These are phyloP conservation scores for Heterobasidion annosum DNA, from an alignment of 1,284 basidiomycete species.

Conservation along the genomic window DNA sequence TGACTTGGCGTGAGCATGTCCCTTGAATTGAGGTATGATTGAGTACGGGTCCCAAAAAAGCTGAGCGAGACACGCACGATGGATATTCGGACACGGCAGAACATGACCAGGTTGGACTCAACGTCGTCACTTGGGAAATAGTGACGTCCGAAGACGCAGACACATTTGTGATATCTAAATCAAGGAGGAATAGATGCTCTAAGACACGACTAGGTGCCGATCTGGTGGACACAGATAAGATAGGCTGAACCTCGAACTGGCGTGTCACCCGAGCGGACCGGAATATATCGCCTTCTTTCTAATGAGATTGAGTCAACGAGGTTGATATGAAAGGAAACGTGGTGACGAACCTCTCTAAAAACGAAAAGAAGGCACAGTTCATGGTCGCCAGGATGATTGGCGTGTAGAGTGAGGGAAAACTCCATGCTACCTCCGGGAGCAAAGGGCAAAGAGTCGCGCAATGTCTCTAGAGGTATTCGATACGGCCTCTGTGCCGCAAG, in stretches of 20 bases:
- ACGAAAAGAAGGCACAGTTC: conserved; percentile 55
- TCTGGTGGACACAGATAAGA: conserved; percentile 40
- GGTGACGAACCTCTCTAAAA: conserved; percentile 53
- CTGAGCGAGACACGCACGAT: conserved; percentile 28
- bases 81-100: conserved; percentile 21
- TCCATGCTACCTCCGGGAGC: conserved; percentile 37
- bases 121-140: conserved; percentile 45
- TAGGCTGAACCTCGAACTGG: conserved; percentile 46
- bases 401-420: conserved; percentile 44
- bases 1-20: conserved; percentile 40
- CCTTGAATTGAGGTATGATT: conserved; percentile 20
- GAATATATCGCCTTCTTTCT: conserved; percentile 42
- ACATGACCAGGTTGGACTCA: conserved; percentile 62
- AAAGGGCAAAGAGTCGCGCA: conserved; percentile 26
- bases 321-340: neutral
- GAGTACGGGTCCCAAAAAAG: neutral
- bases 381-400: conserved; percentile 34
- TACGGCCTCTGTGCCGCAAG: conserved; percentile 38
- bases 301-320: conserved; percentile 3
- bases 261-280: conserved; percentile 47
- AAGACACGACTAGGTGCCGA: conserved; percentile 38
- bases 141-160: conserved; percentile 30
- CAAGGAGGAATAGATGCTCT: conserved; percentile 46
- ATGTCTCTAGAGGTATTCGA: conserved; percentile 29
- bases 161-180: conserved; percentile 49